Conservation (phyloP, 1,284 basidiomycete species). For the Rhodofomes roseus region DNA sequence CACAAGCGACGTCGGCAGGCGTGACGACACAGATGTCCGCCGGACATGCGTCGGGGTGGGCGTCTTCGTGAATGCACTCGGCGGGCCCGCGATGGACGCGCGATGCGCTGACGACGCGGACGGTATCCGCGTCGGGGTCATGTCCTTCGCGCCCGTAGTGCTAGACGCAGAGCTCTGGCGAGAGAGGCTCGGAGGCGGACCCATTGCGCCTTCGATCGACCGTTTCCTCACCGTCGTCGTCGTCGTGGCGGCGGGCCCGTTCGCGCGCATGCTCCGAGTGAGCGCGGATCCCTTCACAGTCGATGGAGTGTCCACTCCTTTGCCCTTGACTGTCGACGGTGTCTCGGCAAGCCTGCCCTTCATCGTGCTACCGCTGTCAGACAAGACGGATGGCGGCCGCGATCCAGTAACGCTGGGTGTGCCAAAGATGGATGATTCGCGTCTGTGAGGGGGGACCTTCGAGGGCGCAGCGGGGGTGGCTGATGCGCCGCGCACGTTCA, state of each 20-base stretch:
- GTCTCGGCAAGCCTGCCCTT: conserved; percentile 28
- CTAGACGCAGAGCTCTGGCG: conserved; percentile 14
- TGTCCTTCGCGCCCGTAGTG: conserved; percentile 6
- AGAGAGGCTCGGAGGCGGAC: conserved; percentile 38
- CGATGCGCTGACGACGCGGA: conserved; percentile 8
- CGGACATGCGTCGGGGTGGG: conserved; percentile 15
- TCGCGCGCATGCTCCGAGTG: conserved; percentile 47
- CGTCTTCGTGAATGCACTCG: conserved; percentile 15
- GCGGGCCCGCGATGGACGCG: not conserved
- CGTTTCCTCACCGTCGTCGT: conserved; percentile 16
- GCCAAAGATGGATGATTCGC: conserved; percentile 51
- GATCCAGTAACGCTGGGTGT: conserved; percentile 33
- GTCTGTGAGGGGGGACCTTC: conserved; percentile 39
- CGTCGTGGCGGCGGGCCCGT: conserved; percentile 27
- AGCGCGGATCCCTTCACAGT: conserved; percentile 30
- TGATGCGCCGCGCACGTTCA: conserved; percentile 58
- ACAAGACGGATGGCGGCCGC: conserved; percentile 53
- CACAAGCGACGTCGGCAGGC: conserved; percentile 14
- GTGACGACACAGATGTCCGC: conserved; percentile 29
- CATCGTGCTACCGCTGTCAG: conserved; percentile 44
- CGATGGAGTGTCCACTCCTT: conserved; percentile 24
- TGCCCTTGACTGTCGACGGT: conserved; percentile 26
- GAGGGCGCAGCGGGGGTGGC: conserved; percentile 49
- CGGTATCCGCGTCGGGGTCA: conserved; percentile 25
- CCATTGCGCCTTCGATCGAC: conserved; percentile 39